These are phyloP conservation scores for Chara braunii DNA, from an alignment of 139 green algal genomes.

Conservation along the genomic window DNA sequence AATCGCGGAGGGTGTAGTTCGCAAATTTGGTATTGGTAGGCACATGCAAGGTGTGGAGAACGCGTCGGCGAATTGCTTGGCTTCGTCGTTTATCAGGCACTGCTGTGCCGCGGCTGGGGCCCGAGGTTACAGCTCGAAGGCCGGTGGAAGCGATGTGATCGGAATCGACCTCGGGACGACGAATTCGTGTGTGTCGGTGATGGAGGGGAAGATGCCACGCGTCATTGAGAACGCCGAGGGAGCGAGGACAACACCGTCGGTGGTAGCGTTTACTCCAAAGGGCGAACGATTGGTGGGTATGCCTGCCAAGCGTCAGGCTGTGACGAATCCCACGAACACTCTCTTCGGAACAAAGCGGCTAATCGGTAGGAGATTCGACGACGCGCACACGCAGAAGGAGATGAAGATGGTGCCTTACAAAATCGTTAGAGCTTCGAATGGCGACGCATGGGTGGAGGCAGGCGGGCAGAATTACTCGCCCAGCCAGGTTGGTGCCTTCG, in stretches of 20 bases:
- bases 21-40: no score
- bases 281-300: slow-evolving; percentile 76
- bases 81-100: no score
- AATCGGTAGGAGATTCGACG: slow-evolving; percentile 86
- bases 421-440: slow-evolving; percentile 77
- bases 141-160: slow-evolving; percentile 72
- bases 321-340: slow-evolving; percentile 95
- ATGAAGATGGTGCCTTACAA: slow-evolving; percentile 96
- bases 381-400: slow-evolving; percentile 80
- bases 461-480: slow-evolving; percentile 85
- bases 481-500: slow-evolving; percentile 86
- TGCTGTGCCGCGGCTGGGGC: no score
- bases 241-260: slow-evolving; percentile 87
- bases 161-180: slow-evolving; percentile 98
- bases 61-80: no score
- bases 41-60: no score
- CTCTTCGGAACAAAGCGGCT: slow-evolving; percentile 96
- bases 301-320: slow-evolving; percentile 92
- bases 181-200: slow-evolving; percentile 97
- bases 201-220: slow-evolving; percentile 92
- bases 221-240: slow-evolving; percentile 99
- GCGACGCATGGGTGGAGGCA: slow-evolving; percentile 96
- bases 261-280: slow-evolving; percentile 96
- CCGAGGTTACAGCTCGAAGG: neutral
- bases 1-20: no score